Evolutionary conservation across 148 eudicot genomes (phyloP), one percentile per base, ranked within the genome.

Genomic region (Rhododendron simsii): DNA sequence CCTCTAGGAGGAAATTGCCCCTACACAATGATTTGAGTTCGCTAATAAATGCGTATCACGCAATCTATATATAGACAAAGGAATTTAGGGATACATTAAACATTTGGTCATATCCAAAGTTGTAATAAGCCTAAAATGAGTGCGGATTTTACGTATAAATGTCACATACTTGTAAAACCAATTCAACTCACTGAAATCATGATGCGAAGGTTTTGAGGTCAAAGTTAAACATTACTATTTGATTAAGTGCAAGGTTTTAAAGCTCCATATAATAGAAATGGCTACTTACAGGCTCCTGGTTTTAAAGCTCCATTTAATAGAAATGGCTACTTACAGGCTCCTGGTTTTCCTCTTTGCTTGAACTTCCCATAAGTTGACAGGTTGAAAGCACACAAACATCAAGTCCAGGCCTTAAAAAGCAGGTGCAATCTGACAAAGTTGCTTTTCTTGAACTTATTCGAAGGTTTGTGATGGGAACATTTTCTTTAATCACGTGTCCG

Each of bases 391-490:
- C 96, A 83, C 92, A 94, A 82, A 98, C 88, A 84, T 98, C 98
- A 81, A 94, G 84, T 76, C 99, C 98, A 20, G 94, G 96, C 89
- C 99, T 91, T 23, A 98, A 86, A 86, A 93, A 89, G 85, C 95
- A 95, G 67, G 89, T 91, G 88, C 99, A 98, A 84, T 98, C 99
- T 0, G 88, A 85, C 79, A 82, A 81, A 74, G 86, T 90, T 47
- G 98, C 98, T 86, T 91, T 91, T 89, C 98, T 91, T 30, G 99
- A 94, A 88, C 91, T 90, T 39, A 95, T 85, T 84, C 98, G 92
- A 74, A 95, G 95, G 85, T 94, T 90, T 53, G 94, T 77, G 30
- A 94, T 86, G 47, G 95, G 91, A 88, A 91, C 77, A 50, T 89
- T 90, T 85, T 90, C 93, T 90, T 94, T 95, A 20, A 86, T 87